Percentiles rank a stretch among this genome's conserved stretches.
Evolutionary conservation across 768 basidiomycete species (phyloP).

Genomic region (Rhizopogon salebrosus): DNA sequence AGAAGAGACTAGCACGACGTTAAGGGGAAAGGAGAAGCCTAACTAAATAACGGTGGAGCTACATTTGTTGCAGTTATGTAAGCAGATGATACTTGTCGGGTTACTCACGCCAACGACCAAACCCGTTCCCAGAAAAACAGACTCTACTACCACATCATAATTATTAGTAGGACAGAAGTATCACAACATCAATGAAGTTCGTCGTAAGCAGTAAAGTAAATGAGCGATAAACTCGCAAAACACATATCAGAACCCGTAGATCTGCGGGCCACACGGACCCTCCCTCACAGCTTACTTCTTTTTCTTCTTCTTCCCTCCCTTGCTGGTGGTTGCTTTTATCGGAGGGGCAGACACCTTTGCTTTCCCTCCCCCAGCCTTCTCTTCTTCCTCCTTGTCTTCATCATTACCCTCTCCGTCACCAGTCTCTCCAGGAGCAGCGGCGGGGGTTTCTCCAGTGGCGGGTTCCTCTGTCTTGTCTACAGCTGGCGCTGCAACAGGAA

Average conservation of each 20-base stretch:
- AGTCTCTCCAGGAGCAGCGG: neutral
- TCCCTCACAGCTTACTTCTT: conserved; percentile 7
- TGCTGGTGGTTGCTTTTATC: conserved; percentile 6
- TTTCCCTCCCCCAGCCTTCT: neutral
- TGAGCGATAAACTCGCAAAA: neutral
- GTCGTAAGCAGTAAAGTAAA: neutral
- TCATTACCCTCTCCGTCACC: conserved; percentile 1
- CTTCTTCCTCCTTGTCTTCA: conserved; percentile 1
- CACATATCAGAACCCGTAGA: neutral
- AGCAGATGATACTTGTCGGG: no score
- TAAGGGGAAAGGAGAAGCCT: no score
- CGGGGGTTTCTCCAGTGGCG: neutral
- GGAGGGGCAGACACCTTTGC: neutral
- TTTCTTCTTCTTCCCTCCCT: conserved; percentile 7
- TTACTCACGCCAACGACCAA: no score
- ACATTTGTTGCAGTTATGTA: no score
- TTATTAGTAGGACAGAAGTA: neutral
- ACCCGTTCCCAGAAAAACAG: no score
- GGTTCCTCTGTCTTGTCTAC: neutral
- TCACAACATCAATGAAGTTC: neutral
- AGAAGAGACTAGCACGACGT: no score
- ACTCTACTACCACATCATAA: no score
- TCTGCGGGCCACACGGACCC: neutral
- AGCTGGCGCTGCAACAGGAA: neutral
- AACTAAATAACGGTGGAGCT: no score